These are phyloP conservation scores for Erysimum cheiranthoides DNA, from an alignment of 345 rosid genomes.

Conservation along the genomic window DNA sequence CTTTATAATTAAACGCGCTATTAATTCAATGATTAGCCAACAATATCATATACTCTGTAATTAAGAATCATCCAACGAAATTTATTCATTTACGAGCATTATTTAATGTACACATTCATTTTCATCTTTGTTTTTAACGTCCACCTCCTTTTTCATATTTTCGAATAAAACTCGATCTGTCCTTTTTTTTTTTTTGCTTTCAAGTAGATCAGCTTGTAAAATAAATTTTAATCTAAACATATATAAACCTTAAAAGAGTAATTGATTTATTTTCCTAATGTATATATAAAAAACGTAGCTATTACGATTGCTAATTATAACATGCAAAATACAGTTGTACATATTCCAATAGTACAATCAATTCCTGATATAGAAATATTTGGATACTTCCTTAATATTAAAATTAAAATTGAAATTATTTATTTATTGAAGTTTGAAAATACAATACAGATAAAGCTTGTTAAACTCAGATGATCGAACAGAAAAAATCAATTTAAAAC, in stretches of 20 bases:
- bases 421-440: not conserved
- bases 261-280: not conserved
- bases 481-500: not conserved
- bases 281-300: not conserved
- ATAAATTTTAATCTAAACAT: not conserved
- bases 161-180: not conserved
- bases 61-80: slow-evolving; percentile 36
- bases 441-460: not conserved
- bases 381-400: slow-evolving; percentile 22
- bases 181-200: not conserved
- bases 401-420: no score
- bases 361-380: slow-evolving; percentile 17
- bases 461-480: not conserved
- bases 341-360: slow-evolving; percentile 19
- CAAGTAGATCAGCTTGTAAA: not conserved
- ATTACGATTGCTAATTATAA: slow-evolving; percentile 5
- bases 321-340: slow-evolving; percentile 28
- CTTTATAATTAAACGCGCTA: slow-evolving; percentile 35
- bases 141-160: not conserved
- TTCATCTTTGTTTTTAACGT: no score
- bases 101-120: slow-evolving; percentile 14
- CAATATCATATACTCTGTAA: slow-evolving; percentile 16
- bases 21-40: slow-evolving; percentile 42
- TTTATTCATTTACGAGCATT: slow-evolving; percentile 24
- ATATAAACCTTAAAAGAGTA: not conserved